A percentile compares a stretch with the other conserved stretches of the same genome.
Evolutionary conservation across 805 yeast species (phyloP).

Genomic region (Tetrapisispora pingtungensis): DNA sequence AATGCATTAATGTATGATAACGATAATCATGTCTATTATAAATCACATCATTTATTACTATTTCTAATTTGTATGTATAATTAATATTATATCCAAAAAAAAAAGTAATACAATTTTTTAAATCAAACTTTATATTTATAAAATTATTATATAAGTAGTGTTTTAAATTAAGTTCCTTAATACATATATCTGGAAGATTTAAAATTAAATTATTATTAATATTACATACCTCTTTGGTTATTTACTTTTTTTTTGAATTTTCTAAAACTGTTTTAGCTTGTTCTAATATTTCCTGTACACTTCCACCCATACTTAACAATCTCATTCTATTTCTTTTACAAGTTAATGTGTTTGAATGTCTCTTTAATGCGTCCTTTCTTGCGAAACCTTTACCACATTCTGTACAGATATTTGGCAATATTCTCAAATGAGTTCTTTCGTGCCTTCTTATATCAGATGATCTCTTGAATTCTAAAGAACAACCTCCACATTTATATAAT

Average conservation of each 20-base stretch:
- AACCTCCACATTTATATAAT: slow-evolving; percentile 45
- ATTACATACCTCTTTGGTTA: not conserved
- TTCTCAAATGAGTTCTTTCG: slow-evolving; percentile 57
- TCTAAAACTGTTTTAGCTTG: slow-evolving; percentile 4
- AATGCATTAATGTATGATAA: slow-evolving; percentile 4
- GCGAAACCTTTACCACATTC: slow-evolving; percentile 76
- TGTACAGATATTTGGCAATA: slow-evolving; percentile 66
- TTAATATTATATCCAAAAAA: no score
- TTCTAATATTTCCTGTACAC: slow-evolving; percentile 21
- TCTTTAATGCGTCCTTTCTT: slow-evolving; percentile 66
- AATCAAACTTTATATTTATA: not conserved
- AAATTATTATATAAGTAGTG: not conserved
- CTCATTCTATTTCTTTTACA: slow-evolving; percentile 62
- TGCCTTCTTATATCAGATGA: slow-evolving; percentile 65
- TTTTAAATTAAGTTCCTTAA: no score
- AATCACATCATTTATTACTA: not conserved
- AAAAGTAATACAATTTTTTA: not conserved
- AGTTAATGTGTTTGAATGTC: slow-evolving; percentile 65
- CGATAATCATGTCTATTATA: not conserved
- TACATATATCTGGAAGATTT: no score
- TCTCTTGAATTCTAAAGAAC: slow-evolving; percentile 53
- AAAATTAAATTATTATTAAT: no score
- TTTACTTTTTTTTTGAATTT: not conserved
- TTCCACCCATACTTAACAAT: slow-evolving; percentile 29
- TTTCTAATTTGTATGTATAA: not conserved